Percentiles rank a stretch among this genome's conserved stretches.
These are phyloP conservation scores for Epichloe bromicola DNA, from an alignment of 2,329 filamentous ascomycete species.

Conservation along the genomic window DNA sequence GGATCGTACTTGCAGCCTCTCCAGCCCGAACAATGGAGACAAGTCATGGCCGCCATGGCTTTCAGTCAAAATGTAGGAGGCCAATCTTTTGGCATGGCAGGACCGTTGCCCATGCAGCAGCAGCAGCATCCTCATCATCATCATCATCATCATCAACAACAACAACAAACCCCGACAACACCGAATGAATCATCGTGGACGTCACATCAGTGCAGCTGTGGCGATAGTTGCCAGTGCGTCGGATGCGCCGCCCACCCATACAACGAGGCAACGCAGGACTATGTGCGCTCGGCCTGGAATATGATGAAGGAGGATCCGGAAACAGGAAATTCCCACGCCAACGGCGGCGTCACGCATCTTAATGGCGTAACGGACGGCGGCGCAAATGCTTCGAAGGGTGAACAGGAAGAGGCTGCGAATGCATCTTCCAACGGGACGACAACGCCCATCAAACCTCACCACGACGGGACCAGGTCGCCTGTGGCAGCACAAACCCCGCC, in stretches of 20 bases:
- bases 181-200: slow-evolving; percentile 17
- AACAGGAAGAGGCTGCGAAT: slow-evolving; percentile 10
- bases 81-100: slow-evolving; percentile 13
- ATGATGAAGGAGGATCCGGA: slow-evolving; percentile 25
- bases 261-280: slow-evolving; percentile 46
- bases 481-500: slow-evolving; percentile 32
- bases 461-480: slow-evolving; percentile 23
- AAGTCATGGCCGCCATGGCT: slow-evolving; percentile 28
- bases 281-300: slow-evolving; percentile 35
- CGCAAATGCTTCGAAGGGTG: slow-evolving; percentile 13
- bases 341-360: background rate
- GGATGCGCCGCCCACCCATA: slow-evolving; percentile 57
- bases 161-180: slow-evolving; percentile 4
- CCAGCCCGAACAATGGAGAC: slow-evolving; percentile 39
- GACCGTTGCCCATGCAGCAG: slow-evolving; percentile 11
- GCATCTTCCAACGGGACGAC: slow-evolving; percentile 10
- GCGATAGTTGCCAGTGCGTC: slow-evolving; percentile 52
- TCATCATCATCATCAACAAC: background rate
- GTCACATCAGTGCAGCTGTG: slow-evolving; percentile 44
- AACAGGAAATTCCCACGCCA: slow-evolving; percentile 9
- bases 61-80: slow-evolving; percentile 1
- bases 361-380: slow-evolving; percentile 5
- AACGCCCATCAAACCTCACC: slow-evolving; percentile 7
- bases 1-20: slow-evolving; percentile 42
- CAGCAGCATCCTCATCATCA: background rate